A percentile compares a stretch with the other conserved stretches of the same genome.
Evolutionary conservation across 78 protist species (phyloP).

Genomic region (Dictyostelium purpureum): DNA sequence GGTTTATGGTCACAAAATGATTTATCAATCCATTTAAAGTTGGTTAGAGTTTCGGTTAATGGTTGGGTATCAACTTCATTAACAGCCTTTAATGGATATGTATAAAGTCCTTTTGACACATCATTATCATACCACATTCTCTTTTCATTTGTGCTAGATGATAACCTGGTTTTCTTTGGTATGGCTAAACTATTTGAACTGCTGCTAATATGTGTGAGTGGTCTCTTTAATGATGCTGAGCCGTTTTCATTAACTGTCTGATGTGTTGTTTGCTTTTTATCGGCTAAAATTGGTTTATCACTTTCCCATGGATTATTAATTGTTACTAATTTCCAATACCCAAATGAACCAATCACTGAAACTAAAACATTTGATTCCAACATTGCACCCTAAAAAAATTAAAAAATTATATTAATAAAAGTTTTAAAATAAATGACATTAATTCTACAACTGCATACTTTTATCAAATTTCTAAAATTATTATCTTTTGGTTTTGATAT

Average conservation of each 20-base stretch:
- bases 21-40: constrained; percentile 23
- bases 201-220: neutral
- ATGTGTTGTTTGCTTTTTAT: no score
- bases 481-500: no score
- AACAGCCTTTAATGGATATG: constrained; percentile 53
- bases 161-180: neutral
- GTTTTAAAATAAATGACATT: no score
- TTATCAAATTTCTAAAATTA: no score
- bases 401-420: no score
- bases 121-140: constrained; percentile 8
- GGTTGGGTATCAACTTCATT: constrained; percentile 62
- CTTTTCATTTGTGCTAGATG: neutral
- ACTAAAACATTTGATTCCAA: no score
- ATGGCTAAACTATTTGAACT: no score
- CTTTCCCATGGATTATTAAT: neutral
- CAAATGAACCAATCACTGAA: no score
- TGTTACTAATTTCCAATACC: no score
- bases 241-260: neutral
- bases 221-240: neutral
- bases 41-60: neutral
- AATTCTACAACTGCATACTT: no score
- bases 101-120: constrained; percentile 28
- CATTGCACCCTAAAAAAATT: no score
- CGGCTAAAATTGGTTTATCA: neutral
- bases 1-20: neutral